phyloP scores from a whole-genome alignment of 2,329 filamentous ascomycete species.

The Trichoderma guizhouense region DNA sequence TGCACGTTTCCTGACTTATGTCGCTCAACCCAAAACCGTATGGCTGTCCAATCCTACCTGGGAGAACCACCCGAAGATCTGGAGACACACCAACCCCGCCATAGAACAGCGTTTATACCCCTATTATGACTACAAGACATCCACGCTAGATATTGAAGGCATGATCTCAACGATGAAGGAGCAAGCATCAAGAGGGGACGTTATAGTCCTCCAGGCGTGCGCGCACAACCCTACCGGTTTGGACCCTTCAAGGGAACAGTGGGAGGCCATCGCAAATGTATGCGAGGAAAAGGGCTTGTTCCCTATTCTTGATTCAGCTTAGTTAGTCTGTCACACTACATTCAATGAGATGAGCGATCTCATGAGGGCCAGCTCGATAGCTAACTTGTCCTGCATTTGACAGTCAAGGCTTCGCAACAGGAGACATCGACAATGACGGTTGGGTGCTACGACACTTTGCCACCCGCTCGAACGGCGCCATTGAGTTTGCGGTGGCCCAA shows the following conservation, averaged over 20 bases:
- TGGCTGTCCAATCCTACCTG: slow-evolving; percentile 21
- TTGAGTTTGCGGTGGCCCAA: slow-evolving; percentile 26
- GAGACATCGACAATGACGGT: no score
- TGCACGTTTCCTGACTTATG: slow-evolving; percentile 28
- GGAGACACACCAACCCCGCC: slow-evolving; percentile 23
- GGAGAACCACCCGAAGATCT: slow-evolving; percentile 49
- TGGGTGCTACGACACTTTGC: no score
- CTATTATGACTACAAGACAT: slow-evolving; percentile 29
- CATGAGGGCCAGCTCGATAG: no score
- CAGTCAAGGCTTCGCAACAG: no score
- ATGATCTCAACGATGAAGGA: slow-evolving; percentile 27
- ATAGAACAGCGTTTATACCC: slow-evolving; percentile 28
- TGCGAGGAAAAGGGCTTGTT: slow-evolving; percentile 30
- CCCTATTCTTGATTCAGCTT: slow-evolving; percentile 33
- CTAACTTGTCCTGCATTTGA: no score
- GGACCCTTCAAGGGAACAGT: slow-evolving; percentile 34
- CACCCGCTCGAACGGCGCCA: no score
- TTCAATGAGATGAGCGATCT: no score
- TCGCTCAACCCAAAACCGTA: neutral
- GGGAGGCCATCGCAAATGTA: slow-evolving; percentile 31
- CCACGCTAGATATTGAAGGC: slow-evolving; percentile 30
- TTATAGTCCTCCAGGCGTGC: slow-evolving; percentile 37
- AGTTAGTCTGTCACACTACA: no score
- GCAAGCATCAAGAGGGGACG: slow-evolving; percentile 28
- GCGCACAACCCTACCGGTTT: slow-evolving; percentile 40